These are phyloP conservation scores for Citrullus mucosospermus DNA, from an alignment of 306 rosid species.

Conservation along the genomic window DNA sequence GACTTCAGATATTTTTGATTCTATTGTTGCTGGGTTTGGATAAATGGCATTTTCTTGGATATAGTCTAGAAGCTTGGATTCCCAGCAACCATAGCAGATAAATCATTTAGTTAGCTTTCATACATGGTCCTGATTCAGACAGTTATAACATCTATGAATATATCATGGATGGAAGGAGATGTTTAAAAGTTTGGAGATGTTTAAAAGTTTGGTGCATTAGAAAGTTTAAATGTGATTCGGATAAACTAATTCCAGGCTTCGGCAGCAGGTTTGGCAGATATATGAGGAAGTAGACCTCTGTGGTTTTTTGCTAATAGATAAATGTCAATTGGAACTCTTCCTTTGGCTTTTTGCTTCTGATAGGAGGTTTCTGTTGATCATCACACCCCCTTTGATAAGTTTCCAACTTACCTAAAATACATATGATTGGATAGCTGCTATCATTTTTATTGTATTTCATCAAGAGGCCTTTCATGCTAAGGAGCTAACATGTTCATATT, in stretches of 20 bases:
- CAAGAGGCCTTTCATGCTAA: background rate
- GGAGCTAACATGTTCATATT: conserved; percentile 14
- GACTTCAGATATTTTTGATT: background rate
- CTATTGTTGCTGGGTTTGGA: background rate
- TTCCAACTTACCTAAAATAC: background rate
- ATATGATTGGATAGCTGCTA: background rate
- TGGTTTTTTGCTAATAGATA: background rate
- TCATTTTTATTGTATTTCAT: background rate
- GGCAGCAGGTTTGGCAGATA: background rate
- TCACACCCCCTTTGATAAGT: background rate
- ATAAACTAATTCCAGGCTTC: background rate
- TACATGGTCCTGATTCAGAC: background rate
- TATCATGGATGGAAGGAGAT: background rate
- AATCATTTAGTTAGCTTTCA: background rate
- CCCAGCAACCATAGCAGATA: background rate
- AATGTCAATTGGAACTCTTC: background rate
- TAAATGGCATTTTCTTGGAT: background rate
- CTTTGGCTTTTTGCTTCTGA: background rate
- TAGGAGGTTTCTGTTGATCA: background rate
- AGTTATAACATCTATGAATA: background rate
- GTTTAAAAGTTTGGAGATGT: background rate
- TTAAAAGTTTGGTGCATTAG: background rate
- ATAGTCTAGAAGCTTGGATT: background rate
- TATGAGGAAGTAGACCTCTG: background rate
- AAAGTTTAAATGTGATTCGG: background rate